Conservation (phyloP, 2,329 filamentous ascomycete species). For the Juglanconis sp. region DNA sequence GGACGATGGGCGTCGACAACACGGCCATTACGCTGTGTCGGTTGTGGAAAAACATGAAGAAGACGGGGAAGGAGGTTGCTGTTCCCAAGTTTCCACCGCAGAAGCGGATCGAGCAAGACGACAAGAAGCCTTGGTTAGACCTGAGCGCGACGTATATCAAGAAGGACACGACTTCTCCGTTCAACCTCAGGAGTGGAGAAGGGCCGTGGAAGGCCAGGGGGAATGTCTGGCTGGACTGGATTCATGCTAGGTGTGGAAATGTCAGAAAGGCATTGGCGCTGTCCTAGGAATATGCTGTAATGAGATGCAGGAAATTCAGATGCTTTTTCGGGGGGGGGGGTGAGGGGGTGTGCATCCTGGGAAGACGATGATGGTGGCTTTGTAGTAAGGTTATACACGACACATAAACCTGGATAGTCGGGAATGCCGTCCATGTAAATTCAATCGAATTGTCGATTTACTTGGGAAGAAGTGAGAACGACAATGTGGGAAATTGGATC, state of each 20-base stretch:
- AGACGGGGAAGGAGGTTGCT: not conserved
- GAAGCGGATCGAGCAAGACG: not conserved
- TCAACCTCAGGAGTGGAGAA: not conserved
- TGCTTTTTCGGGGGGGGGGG: no score
- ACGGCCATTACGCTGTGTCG: conserved; percentile 8
- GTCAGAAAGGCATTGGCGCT: not conserved
- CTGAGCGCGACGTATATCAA: conserved; percentile 7
- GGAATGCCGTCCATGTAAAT: no score
- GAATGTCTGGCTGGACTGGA: conserved; percentile 8
- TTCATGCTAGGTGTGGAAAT: conserved; percentile 1
- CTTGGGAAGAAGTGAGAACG: no score
- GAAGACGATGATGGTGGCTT: no score
- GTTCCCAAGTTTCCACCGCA: not conserved
- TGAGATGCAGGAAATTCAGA: no score
- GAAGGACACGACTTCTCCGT: not conserved
- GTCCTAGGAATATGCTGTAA: not conserved
- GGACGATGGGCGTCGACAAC: conserved; percentile 60
- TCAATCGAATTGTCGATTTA: no score
- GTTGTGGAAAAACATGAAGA: conserved; percentile 3
- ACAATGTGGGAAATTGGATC: no score
- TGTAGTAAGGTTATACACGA: no score
- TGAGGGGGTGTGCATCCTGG: no score
- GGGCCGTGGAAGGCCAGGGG: conserved; percentile 10
- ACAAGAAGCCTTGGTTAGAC: not conserved
- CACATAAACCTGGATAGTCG: no score